Evolutionary conservation across 192 early-diverging fungal genomes (phyloP).

Genomic region (Backusella tuberculispora): DNA sequence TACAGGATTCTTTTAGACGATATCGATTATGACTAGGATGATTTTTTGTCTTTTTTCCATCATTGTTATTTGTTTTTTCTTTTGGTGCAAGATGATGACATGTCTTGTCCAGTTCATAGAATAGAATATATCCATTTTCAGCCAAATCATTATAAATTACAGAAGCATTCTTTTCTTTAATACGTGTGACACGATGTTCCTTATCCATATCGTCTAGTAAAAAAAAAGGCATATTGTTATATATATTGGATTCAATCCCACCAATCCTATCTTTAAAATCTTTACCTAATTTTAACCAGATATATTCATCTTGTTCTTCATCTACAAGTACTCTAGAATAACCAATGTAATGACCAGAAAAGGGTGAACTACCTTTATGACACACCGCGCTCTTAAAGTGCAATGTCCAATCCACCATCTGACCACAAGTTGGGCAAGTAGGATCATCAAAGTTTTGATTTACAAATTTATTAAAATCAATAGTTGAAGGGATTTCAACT

Average conservation of each 20-base stretch:
- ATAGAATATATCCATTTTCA: constrained; percentile 6
- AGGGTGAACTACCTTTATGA: not conserved
- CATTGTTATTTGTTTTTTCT: not conserved
- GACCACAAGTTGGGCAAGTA: not conserved
- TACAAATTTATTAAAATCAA: constrained; percentile 2
- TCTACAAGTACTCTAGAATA: constrained; percentile 2
- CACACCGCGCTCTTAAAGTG: constrained; percentile 10
- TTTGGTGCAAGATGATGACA: not conserved
- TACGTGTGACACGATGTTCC: not conserved
- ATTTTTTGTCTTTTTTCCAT: not conserved
- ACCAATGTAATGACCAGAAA: not conserved
- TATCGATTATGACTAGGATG: not conserved
- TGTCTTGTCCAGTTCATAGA: constrained; percentile 5
- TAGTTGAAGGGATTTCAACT: not conserved
- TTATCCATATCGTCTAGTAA: constrained; percentile 11
- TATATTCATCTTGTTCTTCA: not conserved
- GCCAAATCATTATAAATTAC: constrained; percentile 2
- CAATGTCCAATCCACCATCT: not conserved
- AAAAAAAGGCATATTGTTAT: not conserved
- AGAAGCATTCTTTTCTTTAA: not conserved
- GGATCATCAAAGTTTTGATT: not conserved
- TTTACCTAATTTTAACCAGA: constrained; percentile 16
- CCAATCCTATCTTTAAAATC: not conserved
- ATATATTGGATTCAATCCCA: not conserved
- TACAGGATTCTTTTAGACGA: constrained; percentile 1